A percentile compares a stretch with the other conserved stretches of the same genome.
Evolutionary conservation across 768 basidiomycete genomes (phyloP).

Genomic region (Tulasnella sp.): DNA sequence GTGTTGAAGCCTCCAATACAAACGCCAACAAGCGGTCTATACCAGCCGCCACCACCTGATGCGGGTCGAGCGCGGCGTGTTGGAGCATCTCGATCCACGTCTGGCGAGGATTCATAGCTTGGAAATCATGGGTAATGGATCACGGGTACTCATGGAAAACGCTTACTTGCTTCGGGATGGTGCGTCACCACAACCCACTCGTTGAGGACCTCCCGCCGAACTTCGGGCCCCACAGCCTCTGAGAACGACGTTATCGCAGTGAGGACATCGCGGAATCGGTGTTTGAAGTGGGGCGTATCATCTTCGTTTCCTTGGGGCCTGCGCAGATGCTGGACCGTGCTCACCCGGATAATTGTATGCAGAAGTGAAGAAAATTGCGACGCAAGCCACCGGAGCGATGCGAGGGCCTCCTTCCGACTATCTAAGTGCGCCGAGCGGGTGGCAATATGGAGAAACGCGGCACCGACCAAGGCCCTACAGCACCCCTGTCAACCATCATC

Average conservation of each 20-base stretch:
- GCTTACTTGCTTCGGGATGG: slow-evolving; percentile 53
- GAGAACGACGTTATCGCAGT: slow-evolving; percentile 38
- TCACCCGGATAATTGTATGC: slow-evolving; percentile 46
- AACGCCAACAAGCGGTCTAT: slow-evolving; percentile 38
- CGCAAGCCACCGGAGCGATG: slow-evolving; percentile 32
- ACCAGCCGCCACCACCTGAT: slow-evolving; percentile 40
- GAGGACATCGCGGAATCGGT: slow-evolving; percentile 43
- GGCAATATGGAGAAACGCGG: slow-evolving; percentile 52
- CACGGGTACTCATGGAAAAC: not conserved
- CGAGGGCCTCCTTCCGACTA: not conserved
- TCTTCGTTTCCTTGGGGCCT: slow-evolving; percentile 27
- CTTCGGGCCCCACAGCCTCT: slow-evolving; percentile 31
- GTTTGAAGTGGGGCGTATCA: slow-evolving; percentile 31
- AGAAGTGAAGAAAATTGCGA: slow-evolving; percentile 36
- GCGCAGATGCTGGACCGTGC: slow-evolving; percentile 35
- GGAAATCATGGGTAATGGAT: not conserved
- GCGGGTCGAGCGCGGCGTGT: slow-evolving; percentile 53
- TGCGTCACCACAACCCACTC: slow-evolving; percentile 58
- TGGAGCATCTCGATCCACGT: slow-evolving; percentile 80
- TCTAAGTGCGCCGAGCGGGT: not conserved
- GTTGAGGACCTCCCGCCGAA: slow-evolving; percentile 38
- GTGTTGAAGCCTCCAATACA: slow-evolving; percentile 33
- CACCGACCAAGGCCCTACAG: slow-evolving; percentile 49
- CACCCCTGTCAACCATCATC: slow-evolving; percentile 6
- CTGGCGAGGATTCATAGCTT: slow-evolving; percentile 41